phyloP scores from a whole-genome alignment of 2,329 filamentous ascomycete species.

The Penicillium vulpinum region DNA sequence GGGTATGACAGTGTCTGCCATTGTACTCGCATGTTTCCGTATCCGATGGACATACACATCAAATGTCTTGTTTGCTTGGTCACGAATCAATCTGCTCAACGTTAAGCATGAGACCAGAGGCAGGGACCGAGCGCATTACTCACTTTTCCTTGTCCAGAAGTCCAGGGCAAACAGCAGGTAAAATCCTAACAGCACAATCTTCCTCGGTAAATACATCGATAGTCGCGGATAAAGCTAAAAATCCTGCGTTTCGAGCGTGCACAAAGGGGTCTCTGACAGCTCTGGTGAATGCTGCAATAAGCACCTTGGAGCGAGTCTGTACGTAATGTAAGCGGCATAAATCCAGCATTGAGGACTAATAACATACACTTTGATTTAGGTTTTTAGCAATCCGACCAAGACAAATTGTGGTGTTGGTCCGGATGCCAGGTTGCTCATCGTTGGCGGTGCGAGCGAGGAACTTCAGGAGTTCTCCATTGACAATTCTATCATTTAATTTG shows the following conservation, averaged over 20 bases:
- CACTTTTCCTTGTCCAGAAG: slow-evolving; percentile 92
- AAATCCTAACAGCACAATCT: slow-evolving; percentile 78
- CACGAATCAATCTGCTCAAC: slow-evolving; percentile 65
- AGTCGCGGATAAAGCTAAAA: slow-evolving; percentile 84
- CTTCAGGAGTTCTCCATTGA: slow-evolving; percentile 89
- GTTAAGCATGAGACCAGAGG: neutral
- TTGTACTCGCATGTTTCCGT: slow-evolving; percentile 70
- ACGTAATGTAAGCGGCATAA: slow-evolving; percentile 27
- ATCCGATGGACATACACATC: slow-evolving; percentile 83
- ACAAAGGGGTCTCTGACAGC: slow-evolving; percentile 92
- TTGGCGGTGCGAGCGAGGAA: slow-evolving; percentile 95
- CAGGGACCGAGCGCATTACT: slow-evolving; percentile 2
- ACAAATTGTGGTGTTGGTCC: slow-evolving; percentile 97
- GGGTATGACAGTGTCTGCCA: slow-evolving; percentile 79
- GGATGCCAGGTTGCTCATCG: slow-evolving; percentile 93
- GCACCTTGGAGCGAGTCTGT: slow-evolving; percentile 78
- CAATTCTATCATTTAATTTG: slow-evolving; percentile 87
- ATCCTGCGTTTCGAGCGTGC: slow-evolving; percentile 84
- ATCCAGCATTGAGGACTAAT: neutral
- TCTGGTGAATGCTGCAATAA: slow-evolving; percentile 87
- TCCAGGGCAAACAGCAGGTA: slow-evolving; percentile 80
- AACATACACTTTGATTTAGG: slow-evolving; percentile 62
- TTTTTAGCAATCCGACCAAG: slow-evolving; percentile 94
- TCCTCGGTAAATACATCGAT: slow-evolving; percentile 84
- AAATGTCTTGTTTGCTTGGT: slow-evolving; percentile 85